phyloP scores from a whole-genome alignment of 2,329 filamentous ascomycete species.

The Cytospora piceae region DNA sequence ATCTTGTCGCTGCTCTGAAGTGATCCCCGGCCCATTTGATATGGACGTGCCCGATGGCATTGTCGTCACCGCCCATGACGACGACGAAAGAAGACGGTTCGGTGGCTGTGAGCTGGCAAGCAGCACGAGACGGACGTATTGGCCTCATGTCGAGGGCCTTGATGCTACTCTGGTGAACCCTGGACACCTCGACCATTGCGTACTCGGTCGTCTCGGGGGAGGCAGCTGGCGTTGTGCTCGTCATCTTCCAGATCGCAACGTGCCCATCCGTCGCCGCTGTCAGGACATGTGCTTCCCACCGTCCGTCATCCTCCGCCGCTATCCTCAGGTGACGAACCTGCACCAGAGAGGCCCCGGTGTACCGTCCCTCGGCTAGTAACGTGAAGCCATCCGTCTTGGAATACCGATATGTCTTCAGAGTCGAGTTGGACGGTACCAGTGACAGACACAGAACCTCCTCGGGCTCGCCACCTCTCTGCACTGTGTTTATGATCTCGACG shows the following conservation, averaged over 20 bases:
- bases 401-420: conserved; percentile 65
- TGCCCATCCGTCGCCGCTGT: conserved; percentile 84
- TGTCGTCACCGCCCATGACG: conserved; percentile 86
- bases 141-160: conserved; percentile 61
- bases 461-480: conserved; percentile 29
- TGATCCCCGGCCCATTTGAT: conserved; percentile 38
- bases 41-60: conserved; percentile 67
- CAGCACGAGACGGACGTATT: not conserved
- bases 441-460: conserved; percentile 59
- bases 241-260: conserved; percentile 61
- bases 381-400: conserved; percentile 46
- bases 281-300: conserved; percentile 49
- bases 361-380: conserved; percentile 58
- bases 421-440: conserved; percentile 84
- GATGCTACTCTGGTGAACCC: conserved; percentile 80
- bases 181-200: conserved; percentile 40
- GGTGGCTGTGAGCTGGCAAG: conserved; percentile 23
- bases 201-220: conserved; percentile 32
- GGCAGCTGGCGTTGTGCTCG: conserved; percentile 18
- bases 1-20: conserved; percentile 35
- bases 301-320: conserved; percentile 29
- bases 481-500: conserved; percentile 41
- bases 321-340: conserved; percentile 55
- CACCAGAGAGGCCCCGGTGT: conserved; percentile 77
- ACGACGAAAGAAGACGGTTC: conserved; percentile 50